Base-by-base conservation (phyloP, 495 filamentous ascomycete species). In the Melanomma pulvis-pyrius region DNA sequence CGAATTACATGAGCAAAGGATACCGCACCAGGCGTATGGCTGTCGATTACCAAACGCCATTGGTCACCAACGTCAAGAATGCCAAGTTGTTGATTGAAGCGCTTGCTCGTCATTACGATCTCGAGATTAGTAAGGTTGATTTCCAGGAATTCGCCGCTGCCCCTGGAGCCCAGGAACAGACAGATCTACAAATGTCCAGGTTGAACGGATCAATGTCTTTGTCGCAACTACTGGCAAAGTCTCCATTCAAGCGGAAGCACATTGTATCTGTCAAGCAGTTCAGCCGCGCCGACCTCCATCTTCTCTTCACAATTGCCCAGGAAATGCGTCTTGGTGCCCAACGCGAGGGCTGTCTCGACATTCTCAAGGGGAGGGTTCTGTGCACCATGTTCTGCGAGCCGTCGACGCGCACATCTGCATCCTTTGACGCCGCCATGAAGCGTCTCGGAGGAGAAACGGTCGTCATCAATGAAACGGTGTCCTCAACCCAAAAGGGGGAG, bases 51-150 rank as follows among this genome's bases (percentile, higher is more conserved):
- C 93, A 97, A 77, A 96, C 93, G 44, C 94, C 94, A 41, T 79
- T 98, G 69, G 92, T 98, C 29, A 98, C 94, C 51, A 98, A 98
- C 73, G 94, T 98, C 72, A 98, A 98, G 84, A 98, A 97, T 71
- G 94, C 94, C 44, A 98, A 98, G 82, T 90, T 98, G 59, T 76
- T 98, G 48, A 89, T 98, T 68, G 94, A 98, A 77, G 94, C 94
- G 17, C 89, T 98, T 67, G 87, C 92, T 58, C 86, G 94, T 41
- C 87, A 96, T 74, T 96, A 89, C 72, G 86, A 92, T 65, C 80
- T 98, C 39, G 84, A 92, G 39, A 86, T 98, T 65, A 83, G 86
- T 74, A 86, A 86, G 44, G 83, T 90, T 62, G 94, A 98, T 74
- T 96, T 88, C 78, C 91, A 97, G 81, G 93, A 91, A n/a, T 74